Base-by-base conservation (phyloP, 495 filamentous ascomycete genomes). In the Hyaloscypha variabilis region DNA sequence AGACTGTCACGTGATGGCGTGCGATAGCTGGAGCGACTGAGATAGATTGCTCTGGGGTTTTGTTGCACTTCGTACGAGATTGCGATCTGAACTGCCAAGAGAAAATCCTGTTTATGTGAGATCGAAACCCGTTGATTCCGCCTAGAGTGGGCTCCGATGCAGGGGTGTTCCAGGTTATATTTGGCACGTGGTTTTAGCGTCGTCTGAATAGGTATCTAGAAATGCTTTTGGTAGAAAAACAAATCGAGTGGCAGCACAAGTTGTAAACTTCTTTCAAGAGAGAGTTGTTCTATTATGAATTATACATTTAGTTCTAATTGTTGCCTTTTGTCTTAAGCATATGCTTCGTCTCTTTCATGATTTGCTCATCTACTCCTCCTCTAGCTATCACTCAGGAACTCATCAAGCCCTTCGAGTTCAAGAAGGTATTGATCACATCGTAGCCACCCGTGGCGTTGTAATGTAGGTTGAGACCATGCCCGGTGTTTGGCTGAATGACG, bases 381-480 rank as follows among this genome's bases (percentile, higher is more conserved):
- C 19, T 26, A n/a, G n/a, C 54, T 1, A 13, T 14, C 14, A 25
- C 25, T 61, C 34, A 64, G 3, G 49, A 25, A 30, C 57, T 66
- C 46, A 23, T 19, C 55, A 79, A 65, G 14, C 71, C 76, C 52
- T 76, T 72, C 39, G 42, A 63, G 14, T 63, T 68, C 58, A 80
- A 62, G 57, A 77, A 79, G 0, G 69, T 46, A 17, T 19, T 46
- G 13, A 46, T 46, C 4, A 46, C 69, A 21, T 79, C 67, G 49
- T 81, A 83, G 4, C 70, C 80, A 28, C 46, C 80, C 14, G 80
- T 79, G 0, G 79, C 71, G 66, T 82, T 83, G 63, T 83, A 79
- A 52, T 85, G 82, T 31, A 84, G 31, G 58, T 85, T 85, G 10
- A 87, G 69, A 0, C 76, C 81, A 69, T 87, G 84, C 0, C 81